Evolutionary conservation across 768 basidiomycete genomes (phyloP).

Genomic region (Tulasnella calospora): DNA sequence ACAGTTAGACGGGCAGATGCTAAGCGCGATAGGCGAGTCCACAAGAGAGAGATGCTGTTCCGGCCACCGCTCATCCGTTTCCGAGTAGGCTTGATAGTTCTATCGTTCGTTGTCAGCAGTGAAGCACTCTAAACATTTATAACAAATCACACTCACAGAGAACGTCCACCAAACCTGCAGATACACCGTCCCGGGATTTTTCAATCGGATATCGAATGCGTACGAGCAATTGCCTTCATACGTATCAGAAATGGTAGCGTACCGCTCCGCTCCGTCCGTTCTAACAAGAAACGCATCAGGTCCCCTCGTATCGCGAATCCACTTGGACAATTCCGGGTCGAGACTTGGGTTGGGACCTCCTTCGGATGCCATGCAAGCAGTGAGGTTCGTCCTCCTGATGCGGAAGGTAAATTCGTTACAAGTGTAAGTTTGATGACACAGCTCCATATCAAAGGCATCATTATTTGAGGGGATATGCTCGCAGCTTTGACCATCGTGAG

Average conservation of each 20-base stretch:
- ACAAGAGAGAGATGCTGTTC: not conserved
- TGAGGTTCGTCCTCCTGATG: not conserved
- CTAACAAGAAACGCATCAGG: conserved; percentile 9
- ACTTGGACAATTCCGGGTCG: not conserved
- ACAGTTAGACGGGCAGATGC: not conserved
- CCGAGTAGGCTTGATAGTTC: conserved; percentile 15
- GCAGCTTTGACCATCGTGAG: not conserved
- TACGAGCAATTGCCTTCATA: conserved; percentile 14
- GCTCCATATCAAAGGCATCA: not conserved
- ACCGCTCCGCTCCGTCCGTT: conserved; percentile 12
- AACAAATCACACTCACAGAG: not conserved
- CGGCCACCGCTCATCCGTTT: not conserved
- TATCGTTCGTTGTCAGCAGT: not conserved
- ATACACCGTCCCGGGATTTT: conserved; percentile 7
- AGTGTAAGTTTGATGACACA: not conserved
- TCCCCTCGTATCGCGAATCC: not conserved
- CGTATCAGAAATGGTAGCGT: not conserved
- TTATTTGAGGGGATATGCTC: not conserved
- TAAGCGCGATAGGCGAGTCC: not conserved
- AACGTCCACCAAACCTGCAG: conserved; percentile 17
- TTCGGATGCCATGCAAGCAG: not conserved
- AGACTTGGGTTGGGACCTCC: not conserved
- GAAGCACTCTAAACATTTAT: too few species aligned
- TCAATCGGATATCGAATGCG: not conserved
- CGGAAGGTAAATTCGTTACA: conserved; percentile 14